Evolutionary conservation across 169 alveolate genomes (phyloP).

Genomic region (Babesia sp.): DNA sequence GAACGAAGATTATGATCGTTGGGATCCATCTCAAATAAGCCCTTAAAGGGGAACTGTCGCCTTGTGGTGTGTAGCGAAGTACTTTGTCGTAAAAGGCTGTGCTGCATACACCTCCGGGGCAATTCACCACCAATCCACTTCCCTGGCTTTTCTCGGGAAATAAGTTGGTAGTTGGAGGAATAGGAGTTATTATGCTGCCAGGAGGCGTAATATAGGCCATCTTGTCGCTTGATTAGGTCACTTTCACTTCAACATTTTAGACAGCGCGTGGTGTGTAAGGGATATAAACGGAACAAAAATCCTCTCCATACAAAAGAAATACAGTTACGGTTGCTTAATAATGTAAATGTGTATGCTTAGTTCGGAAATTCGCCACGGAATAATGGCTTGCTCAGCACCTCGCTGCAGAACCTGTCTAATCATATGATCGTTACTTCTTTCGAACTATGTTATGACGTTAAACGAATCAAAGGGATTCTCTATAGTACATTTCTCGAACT

Average conservation of each 20-base stretch:
- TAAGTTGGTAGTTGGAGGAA: slow-evolving; percentile 14
- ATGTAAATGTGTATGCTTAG: neutral
- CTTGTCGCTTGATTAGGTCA: neutral
- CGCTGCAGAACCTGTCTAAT: slow-evolving; percentile 29
- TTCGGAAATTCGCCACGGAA: neutral
- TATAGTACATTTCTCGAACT: too few species aligned
- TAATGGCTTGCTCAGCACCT: slow-evolving; percentile 9
- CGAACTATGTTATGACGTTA: too few species aligned
- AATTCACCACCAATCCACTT: neutral
- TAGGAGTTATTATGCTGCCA: neutral
- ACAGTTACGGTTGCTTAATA: too few species aligned
- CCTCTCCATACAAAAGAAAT: too few species aligned
- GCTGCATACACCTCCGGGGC: slow-evolving; percentile 26
- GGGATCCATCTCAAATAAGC: neutral
- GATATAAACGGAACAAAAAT: too few species aligned
- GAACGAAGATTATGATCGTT: neutral
- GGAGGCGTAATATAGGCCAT: slow-evolving; percentile 5
- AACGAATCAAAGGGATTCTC: too few species aligned
- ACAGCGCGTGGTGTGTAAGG: neutral
- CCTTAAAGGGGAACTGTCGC: neutral
- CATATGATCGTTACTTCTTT: neutral
- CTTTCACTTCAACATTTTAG: neutral
- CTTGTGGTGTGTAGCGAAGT: slow-evolving; percentile 21
- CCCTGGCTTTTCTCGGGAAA: neutral
- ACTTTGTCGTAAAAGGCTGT: slow-evolving; percentile 6